These are phyloP conservation scores for Ophiostoma piceae DNA, from an alignment of 2,329 filamentous ascomycete species.

Conservation along the genomic window DNA sequence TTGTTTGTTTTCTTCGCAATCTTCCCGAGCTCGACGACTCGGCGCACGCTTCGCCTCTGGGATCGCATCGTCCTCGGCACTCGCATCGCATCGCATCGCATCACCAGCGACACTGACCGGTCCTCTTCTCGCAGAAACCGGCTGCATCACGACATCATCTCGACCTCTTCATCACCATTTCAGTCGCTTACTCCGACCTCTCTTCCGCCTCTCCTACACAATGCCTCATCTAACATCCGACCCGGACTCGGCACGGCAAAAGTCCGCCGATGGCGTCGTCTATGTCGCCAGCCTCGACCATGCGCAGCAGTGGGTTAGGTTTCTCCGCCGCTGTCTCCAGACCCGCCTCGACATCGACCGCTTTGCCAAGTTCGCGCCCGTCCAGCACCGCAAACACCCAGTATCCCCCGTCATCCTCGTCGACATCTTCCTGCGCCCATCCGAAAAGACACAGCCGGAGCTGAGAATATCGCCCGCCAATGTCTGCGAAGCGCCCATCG, in stretches of 20 bases:
- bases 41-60: neutral
- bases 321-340: constrained; percentile 47
- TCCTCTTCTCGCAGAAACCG: neutral
- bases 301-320: constrained; percentile 45
- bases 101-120: neutral
- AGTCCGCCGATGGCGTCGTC: neutral
- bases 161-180: neutral
- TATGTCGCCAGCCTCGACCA: constrained; percentile 18
- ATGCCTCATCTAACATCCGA: neutral
- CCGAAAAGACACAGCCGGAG: constrained; percentile 29
- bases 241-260: neutral
- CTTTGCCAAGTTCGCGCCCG: constrained; percentile 48
- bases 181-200: neutral
- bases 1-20: neutral
- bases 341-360: constrained; percentile 48
- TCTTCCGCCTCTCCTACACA: neutral
- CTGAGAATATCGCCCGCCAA: neutral
- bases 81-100: neutral
- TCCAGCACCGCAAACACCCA: constrained; percentile 49
- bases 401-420: constrained; percentile 49
- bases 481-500: constrained; percentile 46
- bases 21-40: neutral
- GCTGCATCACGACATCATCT: constrained; percentile 2
- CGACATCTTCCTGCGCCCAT: constrained; percentile 55
- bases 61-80: neutral